Conservation (phyloP, 1,139 yeast genomes). For the Magnusiomyces ingens region DNA sequence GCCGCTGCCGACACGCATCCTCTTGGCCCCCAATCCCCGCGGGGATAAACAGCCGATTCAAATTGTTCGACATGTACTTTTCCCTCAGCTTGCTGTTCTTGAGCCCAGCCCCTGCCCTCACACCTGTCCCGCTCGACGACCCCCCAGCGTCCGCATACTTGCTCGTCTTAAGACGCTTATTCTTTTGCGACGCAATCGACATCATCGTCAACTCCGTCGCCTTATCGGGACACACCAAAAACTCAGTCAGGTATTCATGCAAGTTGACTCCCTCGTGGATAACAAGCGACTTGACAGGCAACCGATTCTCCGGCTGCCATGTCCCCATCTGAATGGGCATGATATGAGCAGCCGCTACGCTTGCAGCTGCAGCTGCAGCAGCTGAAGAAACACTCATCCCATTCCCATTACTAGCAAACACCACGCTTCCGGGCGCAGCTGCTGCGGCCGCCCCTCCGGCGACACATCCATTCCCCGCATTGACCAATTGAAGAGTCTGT, state of each 20-base stretch:
- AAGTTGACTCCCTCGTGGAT: neutral
- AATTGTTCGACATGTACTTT: constrained; percentile 1
- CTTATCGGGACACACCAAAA: neutral
- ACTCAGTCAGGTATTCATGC: neutral
- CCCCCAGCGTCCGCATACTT: neutral
- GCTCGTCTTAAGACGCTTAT: neutral
- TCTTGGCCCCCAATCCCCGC: neutral
- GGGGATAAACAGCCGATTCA: constrained; percentile 1
- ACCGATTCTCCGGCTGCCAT: neutral
- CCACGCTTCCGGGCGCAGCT: no score
- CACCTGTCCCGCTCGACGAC: neutral
- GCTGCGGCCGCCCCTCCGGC: no score
- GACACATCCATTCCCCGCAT: neutral
- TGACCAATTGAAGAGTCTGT: neutral
- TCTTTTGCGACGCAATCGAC: neutral
- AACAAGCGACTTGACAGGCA: constrained; percentile 1
- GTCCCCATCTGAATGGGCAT: neutral
- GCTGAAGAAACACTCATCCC: no score
- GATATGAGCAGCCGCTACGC: neutral
- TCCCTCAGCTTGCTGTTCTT: constrained; percentile 1
- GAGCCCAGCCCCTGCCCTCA: no score
- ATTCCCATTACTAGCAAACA: neutral
- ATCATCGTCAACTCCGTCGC: neutral
- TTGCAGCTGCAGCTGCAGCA: neutral
- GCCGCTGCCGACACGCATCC: neutral